phyloP scores from a whole-genome alignment of 768 basidiomycete species.

The Dacryopinax primogenitus region DNA sequence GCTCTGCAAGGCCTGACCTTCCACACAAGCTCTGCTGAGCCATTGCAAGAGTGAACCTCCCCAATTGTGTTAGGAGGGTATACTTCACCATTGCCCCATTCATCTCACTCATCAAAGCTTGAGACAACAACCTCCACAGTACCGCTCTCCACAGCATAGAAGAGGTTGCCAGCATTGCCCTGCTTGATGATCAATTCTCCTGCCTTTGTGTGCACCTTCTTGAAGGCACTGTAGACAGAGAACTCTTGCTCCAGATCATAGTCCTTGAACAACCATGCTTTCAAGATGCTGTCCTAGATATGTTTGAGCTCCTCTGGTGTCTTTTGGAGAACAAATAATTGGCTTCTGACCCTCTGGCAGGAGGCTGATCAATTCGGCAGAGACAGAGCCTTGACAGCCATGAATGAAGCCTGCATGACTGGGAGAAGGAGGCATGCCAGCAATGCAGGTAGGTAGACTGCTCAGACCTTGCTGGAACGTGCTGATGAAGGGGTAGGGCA shows the following conservation, averaged over 20 bases:
- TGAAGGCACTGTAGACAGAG: slow-evolving; percentile 91
- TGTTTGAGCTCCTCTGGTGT: slow-evolving; percentile 69
- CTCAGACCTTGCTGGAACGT: neutral
- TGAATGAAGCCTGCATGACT: neutral
- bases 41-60: slow-evolving; percentile 50
- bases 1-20: slow-evolving; percentile 74
- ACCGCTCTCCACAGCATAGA: slow-evolving; percentile 92
- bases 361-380: slow-evolving; percentile 87
- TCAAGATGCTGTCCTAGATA: slow-evolving; percentile 73
- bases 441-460: neutral
- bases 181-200: slow-evolving; percentile 91
- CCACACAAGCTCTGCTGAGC: slow-evolving; percentile 68
- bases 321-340: slow-evolving; percentile 65
- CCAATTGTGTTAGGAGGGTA: slow-evolving; percentile 30
- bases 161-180: slow-evolving; percentile 92
- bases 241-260: slow-evolving; percentile 92
- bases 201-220: slow-evolving; percentile 56
- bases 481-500: neutral
- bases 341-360: slow-evolving; percentile 27
- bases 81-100: slow-evolving; percentile 8
- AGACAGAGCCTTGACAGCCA: slow-evolving; percentile 84
- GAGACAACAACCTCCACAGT: slow-evolving; percentile 18
- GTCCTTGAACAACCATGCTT: slow-evolving; percentile 90
- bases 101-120: slow-evolving; percentile 28
- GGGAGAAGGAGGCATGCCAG: neutral